Evolutionary conservation across 768 basidiomycete genomes (phyloP).

Genomic region (Tulasnella sp.): DNA sequence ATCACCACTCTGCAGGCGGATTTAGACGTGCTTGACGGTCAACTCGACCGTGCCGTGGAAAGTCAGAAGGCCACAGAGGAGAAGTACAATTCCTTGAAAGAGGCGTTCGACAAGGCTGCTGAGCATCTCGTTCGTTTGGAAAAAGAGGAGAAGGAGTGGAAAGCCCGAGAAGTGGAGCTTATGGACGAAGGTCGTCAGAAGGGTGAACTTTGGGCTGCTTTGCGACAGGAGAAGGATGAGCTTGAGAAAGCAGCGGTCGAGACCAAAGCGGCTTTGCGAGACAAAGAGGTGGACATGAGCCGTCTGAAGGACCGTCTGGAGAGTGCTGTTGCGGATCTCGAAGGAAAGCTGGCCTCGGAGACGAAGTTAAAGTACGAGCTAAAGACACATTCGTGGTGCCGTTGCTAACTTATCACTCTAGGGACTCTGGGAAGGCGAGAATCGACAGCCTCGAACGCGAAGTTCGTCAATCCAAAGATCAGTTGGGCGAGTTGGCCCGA

Average conservation of each 20-base stretch:
- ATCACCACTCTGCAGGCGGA: conserved; percentile 70
- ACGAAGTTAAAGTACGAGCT: conserved; percentile 51
- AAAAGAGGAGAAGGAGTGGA: conserved; percentile 62
- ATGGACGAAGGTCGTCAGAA: conserved; percentile 48
- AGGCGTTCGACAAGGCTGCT: conserved; percentile 75
- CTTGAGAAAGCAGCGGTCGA: conserved; percentile 61
- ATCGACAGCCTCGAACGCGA: conserved; percentile 57
- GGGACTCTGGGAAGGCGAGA: conserved; percentile 56
- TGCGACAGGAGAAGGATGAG: conserved; percentile 53
- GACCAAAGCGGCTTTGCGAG: conserved; percentile 53
- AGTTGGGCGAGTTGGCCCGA: conserved; percentile 68
- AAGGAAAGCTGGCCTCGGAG: conserved; percentile 61
- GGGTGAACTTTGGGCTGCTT: conserved; percentile 49
- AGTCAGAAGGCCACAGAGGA: conserved; percentile 74
- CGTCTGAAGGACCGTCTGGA: conserved; percentile 73
- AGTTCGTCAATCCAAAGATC: conserved; percentile 61
- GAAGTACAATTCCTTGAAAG: conserved; percentile 60
- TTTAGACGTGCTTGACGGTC: conserved; percentile 74
- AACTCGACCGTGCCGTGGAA: conserved; percentile 70
- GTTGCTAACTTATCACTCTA: conserved; percentile 29
- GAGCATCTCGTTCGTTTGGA: conserved; percentile 81
- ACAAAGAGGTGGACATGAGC: conserved; percentile 73
- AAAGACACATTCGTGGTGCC: not conserved
- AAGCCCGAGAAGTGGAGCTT: conserved; percentile 54
- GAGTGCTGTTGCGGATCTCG: conserved; percentile 52